Percentiles rank a stretch among this genome's conserved stretches.
Evolutionary conservation across 1,284 basidiomycete species (phyloP).

Genomic region (Trichosporon ovoides): DNA sequence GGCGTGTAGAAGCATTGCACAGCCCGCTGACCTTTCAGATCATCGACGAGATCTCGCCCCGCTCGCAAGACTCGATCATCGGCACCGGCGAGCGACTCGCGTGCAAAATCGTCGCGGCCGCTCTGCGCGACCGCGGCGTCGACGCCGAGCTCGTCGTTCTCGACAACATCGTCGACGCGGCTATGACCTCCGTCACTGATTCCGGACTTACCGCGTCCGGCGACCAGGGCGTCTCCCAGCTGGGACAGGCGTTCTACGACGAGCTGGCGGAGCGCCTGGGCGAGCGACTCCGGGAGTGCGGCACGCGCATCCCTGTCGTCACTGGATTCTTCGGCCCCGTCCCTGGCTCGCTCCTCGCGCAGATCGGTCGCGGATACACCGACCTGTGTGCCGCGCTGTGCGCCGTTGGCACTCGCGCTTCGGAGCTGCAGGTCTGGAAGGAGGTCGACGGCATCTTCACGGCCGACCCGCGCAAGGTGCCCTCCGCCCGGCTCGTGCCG

Average conservation of each 20-base stretch:
- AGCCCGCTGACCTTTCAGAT: too few relatives aligned
- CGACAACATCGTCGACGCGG: conserved; percentile 70
- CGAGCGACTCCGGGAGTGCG: conserved; percentile 72
- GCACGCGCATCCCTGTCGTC: conserved; percentile 76
- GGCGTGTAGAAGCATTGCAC: too few relatives aligned
- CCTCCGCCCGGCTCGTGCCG: conserved; percentile 85
- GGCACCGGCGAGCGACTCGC: conserved; percentile 87
- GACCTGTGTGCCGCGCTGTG: conserved; percentile 90
- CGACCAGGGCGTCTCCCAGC: conserved; percentile 53
- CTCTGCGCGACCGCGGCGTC: conserved; percentile 82
- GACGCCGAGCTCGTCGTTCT: conserved; percentile 92
- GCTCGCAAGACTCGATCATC: conserved; percentile 88
- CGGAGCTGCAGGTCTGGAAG: conserved; percentile 98
- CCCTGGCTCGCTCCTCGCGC: conserved; percentile 84
- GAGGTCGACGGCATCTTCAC: conserved; percentile 99
- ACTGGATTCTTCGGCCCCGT: conserved; percentile 97
- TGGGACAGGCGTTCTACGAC: conserved; percentile 90
- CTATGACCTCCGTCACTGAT: conserved; percentile 54
- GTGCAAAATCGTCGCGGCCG: conserved; percentile 87
- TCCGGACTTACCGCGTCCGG: conserved; percentile 35
- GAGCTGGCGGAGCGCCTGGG: conserved; percentile 67
- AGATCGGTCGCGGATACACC: conserved; percentile 94
- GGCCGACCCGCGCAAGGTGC: conserved; percentile 94
- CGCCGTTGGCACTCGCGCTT: conserved; percentile 77
- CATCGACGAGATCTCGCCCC: conserved; percentile 92